phyloP scores from a whole-genome alignment of 106 monocot species.

The Narthecium ossifragum region DNA sequence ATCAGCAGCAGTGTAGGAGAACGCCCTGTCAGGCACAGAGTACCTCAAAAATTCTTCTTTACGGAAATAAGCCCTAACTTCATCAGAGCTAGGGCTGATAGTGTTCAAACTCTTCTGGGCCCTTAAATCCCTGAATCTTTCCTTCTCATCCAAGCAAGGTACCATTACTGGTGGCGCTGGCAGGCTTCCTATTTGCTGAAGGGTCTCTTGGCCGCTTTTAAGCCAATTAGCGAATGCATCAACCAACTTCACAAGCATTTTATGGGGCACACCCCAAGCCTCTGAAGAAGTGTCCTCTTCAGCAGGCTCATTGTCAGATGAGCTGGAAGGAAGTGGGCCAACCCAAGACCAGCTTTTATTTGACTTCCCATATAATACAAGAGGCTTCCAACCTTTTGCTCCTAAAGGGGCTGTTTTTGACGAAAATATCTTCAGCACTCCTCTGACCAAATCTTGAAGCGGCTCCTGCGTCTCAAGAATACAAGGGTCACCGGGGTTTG shows the following conservation, averaged over 20 bases:
- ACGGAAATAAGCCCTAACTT: conserved; percentile 75
- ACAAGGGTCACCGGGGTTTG: conserved; percentile 86
- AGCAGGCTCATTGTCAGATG: conserved; percentile 31
- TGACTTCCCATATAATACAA: conserved; percentile 69
- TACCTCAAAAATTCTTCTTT: conserved; percentile 76
- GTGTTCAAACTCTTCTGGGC: conserved; percentile 93
- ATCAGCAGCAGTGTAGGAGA: conserved; percentile 81
- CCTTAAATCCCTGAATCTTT: conserved; percentile 86
- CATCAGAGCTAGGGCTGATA: conserved; percentile 75
- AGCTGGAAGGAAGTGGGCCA: conserved; percentile 41
- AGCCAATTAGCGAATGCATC: conserved; percentile 98
- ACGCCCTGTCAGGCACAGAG: conserved; percentile 86
- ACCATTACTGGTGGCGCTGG: conserved; percentile 63
- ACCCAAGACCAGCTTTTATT: conserved; percentile 84
- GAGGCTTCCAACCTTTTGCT: conserved; percentile 83
- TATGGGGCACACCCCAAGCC: conserved; percentile 90
- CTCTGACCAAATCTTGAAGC: conserved; percentile 86
- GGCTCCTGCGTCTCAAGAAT: conserved; percentile 95
- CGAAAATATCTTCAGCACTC: conserved; percentile 84
- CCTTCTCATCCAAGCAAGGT: conserved; percentile 63
- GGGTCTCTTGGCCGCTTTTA: conserved; percentile 85
- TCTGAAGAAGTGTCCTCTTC: conserved; percentile 92
- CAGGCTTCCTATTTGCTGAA: conserved; percentile 87
- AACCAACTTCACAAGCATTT: conserved; percentile 93
- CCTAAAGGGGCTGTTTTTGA: conserved; percentile 93